phyloP scores from a whole-genome alignment of 2,329 filamentous ascomycete genomes.

The Pestalotiopsis sp. region DNA sequence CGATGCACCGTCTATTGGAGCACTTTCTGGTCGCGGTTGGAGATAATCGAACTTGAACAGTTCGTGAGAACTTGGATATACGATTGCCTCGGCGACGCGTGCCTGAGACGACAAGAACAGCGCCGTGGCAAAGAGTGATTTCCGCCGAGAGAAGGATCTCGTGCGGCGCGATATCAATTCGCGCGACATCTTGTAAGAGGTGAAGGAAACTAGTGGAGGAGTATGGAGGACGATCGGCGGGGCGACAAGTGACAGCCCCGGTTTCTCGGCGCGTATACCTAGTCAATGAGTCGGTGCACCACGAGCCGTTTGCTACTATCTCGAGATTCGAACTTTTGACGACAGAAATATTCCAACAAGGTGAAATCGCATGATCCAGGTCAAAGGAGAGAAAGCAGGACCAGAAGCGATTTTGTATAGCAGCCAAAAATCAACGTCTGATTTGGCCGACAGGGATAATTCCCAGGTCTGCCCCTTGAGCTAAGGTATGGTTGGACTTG shows the following conservation, averaged over 20 bases:
- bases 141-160: constrained; percentile 1
- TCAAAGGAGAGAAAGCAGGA: not conserved
- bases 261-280: not conserved
- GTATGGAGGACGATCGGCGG: constrained; percentile 4
- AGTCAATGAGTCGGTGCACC: not conserved
- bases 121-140: constrained; percentile 8
- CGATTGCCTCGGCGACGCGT: constrained; percentile 21
- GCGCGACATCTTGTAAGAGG: constrained; percentile 19
- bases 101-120: constrained; percentile 22
- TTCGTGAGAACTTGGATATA: constrained; percentile 33
- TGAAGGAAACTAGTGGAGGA: not conserved
- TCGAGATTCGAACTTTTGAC: not conserved
- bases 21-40: constrained; percentile 19
- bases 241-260: not conserved
- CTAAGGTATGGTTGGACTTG: not conserved
- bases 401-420: not conserved
- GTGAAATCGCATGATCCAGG: not conserved
- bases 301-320: constrained; percentile 1
- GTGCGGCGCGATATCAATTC: constrained; percentile 3
- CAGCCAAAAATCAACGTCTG: not conserved
- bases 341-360: not conserved
- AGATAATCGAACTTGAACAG: constrained; percentile 33
- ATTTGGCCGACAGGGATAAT: not conserved
- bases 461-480: not conserved
- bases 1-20: constrained; percentile 15